Percentiles rank a stretch among this genome's conserved stretches.
Conservation (phyloP, 1,284 basidiomycete genomes). For the Irpex lacteus region DNA sequence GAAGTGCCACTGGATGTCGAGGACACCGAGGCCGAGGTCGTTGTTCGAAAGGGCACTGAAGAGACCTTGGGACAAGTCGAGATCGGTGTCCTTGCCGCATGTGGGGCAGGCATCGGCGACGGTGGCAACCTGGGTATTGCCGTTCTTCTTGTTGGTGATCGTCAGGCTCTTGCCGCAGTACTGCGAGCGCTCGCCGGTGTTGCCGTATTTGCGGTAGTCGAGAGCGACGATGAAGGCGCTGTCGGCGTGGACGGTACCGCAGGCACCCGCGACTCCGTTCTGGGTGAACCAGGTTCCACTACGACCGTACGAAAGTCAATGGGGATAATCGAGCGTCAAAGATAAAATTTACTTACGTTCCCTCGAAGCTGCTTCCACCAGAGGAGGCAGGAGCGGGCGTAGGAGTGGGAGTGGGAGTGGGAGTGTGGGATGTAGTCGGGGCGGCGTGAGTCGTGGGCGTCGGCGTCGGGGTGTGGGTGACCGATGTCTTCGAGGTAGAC, state of each 20-base stretch:
- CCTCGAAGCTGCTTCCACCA: constrained; percentile 19
- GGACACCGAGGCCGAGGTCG: constrained; percentile 39
- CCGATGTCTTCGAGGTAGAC: constrained; percentile 3
- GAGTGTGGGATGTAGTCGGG: constrained; percentile 9
- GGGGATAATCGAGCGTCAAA: neutral
- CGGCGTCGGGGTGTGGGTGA: constrained; percentile 4
- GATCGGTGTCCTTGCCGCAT: constrained; percentile 61
- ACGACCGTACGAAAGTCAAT: constrained; percentile 6
- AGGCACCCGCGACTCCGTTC: constrained; percentile 68
- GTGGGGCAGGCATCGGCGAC: constrained; percentile 86
- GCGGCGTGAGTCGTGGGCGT: constrained; percentile 13
- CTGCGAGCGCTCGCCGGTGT: constrained; percentile 41
- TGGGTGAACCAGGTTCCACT: constrained; percentile 46
- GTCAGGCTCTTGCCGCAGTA: constrained; percentile 66
- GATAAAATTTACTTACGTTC: constrained; percentile 40
- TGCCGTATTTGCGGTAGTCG: constrained; percentile 53
- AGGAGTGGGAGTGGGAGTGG: constrained; percentile 21
- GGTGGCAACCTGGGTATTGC: constrained; percentile 56
- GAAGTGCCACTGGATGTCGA: constrained; percentile 49
- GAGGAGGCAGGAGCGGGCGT: constrained; percentile 5
- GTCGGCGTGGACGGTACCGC: constrained; percentile 68
- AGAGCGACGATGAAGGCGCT: constrained; percentile 63
- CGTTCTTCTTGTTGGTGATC: constrained; percentile 62
- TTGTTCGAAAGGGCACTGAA: constrained; percentile 46
- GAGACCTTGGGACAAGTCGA: constrained; percentile 80